Conservation (phyloP, 2,329 filamentous ascomycete species). For the Fusarium sp. region DNA sequence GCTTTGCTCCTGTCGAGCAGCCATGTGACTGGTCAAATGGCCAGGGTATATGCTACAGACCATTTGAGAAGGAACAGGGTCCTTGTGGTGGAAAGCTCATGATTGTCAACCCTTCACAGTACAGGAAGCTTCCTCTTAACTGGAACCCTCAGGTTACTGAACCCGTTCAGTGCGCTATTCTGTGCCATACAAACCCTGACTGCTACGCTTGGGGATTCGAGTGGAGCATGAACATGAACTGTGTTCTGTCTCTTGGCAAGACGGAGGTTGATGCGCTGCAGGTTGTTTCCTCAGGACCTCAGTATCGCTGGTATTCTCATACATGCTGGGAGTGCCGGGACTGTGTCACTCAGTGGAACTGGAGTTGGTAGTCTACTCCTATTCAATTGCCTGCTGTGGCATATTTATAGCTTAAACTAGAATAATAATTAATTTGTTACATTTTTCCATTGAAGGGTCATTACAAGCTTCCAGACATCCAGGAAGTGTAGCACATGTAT, state of each 20-base stretch:
- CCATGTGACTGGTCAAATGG: neutral
- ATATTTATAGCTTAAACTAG: too few relatives aligned
- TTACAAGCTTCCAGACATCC: too few relatives aligned
- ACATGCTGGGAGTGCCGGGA: neutral
- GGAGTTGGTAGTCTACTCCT: neutral
- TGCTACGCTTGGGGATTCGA: neutral
- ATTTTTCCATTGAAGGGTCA: too few relatives aligned
- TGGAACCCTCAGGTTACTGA: neutral
- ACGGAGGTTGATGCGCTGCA: neutral
- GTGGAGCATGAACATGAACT: neutral
- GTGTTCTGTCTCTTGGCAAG: neutral
- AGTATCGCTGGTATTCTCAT: neutral
- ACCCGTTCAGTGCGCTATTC: neutral
- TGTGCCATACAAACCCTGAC: neutral
- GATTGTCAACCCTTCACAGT: neutral
- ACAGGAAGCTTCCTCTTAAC: neutral
- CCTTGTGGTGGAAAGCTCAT: neutral
- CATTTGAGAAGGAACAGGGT: neutral
- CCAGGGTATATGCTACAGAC: neutral
- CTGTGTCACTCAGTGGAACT: neutral
- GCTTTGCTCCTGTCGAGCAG: neutral
- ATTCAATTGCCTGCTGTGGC: too few relatives aligned
- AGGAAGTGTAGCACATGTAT: too few relatives aligned
- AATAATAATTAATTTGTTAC: too few relatives aligned
- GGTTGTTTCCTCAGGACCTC: neutral